Conservation (phyloP, 176 grass and related monocot genomes). For the Neostapfia colusana region DNA sequence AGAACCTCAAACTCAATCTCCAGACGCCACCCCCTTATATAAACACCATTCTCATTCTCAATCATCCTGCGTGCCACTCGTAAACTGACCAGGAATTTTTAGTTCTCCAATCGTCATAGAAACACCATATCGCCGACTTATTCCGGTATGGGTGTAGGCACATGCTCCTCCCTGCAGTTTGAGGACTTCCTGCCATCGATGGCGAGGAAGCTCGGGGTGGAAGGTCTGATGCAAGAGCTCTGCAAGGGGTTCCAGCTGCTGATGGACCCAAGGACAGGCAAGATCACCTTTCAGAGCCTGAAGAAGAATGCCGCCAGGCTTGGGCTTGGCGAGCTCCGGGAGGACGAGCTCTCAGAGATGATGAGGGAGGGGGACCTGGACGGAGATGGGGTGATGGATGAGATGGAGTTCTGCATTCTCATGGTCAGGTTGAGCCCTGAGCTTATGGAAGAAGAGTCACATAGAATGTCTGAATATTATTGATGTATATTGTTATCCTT, state of each 20-base stretch:
- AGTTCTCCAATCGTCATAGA: background rate
- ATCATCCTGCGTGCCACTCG: background rate
- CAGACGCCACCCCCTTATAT: constrained; percentile 27
- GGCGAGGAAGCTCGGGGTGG: constrained; percentile 65
- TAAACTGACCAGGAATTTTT: background rate
- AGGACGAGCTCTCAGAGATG: constrained; percentile 71
- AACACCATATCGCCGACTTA: background rate
- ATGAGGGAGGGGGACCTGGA: constrained; percentile 75
- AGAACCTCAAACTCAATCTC: constrained; percentile 37
- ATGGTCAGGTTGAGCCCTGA: constrained; percentile 85
- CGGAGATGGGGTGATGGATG: constrained; percentile 68
- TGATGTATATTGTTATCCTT: constrained; percentile 14
- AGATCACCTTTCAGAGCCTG: constrained; percentile 85
- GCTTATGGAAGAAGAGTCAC: constrained; percentile 54
- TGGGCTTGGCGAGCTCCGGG: constrained; percentile 51
- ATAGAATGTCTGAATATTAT: constrained; percentile 36
- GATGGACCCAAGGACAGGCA: constrained; percentile 58
- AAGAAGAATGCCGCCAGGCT: constrained; percentile 54
- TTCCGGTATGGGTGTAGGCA: constrained; percentile 1
- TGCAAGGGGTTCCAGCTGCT: constrained; percentile 95
- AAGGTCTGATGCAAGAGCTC: constrained; percentile 80
- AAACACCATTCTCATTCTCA: constrained; percentile 22
- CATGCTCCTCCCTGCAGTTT: constrained; percentile 39
- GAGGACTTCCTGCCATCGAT: constrained; percentile 80
- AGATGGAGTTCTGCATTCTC: constrained; percentile 88